These are phyloP conservation scores for Orychophragmus violaceus DNA, from an alignment of 345 rosid genomes.

Conservation along the genomic window DNA sequence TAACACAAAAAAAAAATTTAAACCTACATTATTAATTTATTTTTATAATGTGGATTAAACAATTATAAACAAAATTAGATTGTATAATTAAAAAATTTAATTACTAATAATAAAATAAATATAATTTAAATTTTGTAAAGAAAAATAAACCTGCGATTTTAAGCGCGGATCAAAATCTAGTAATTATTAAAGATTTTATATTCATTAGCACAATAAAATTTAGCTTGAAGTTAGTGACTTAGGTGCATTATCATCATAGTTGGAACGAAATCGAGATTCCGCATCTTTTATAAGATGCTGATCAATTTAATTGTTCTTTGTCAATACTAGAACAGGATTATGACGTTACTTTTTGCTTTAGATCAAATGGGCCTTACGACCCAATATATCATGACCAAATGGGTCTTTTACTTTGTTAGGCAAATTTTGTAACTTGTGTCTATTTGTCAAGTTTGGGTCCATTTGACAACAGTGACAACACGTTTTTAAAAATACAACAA, in stretches of 20 bases:
- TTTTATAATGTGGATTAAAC: too few relatives aligned
- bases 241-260: background rate
- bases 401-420: background rate
- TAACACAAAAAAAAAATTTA: too few relatives aligned
- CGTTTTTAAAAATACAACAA: background rate
- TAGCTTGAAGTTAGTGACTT: background rate
- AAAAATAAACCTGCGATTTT: too few relatives aligned
- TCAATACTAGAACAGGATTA: background rate
- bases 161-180: too few relatives aligned
- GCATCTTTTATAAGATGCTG: constrained; percentile 21
- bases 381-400: background rate
- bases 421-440: background rate
- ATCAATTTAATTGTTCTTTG: background rate
- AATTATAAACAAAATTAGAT: too few relatives aligned
- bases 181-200: background rate
- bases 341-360: background rate
- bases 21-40: too few relatives aligned
- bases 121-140: too few relatives aligned
- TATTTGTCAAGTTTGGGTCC: background rate
- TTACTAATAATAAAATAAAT: too few relatives aligned
- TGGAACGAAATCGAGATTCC: constrained; percentile 23
- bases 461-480: background rate
- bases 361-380: constrained; percentile 8
- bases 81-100: too few relatives aligned
- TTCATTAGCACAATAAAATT: background rate